phyloP scores from a whole-genome alignment of 2,329 filamentous ascomycete species.

The Teratosphaeria viscida region DNA sequence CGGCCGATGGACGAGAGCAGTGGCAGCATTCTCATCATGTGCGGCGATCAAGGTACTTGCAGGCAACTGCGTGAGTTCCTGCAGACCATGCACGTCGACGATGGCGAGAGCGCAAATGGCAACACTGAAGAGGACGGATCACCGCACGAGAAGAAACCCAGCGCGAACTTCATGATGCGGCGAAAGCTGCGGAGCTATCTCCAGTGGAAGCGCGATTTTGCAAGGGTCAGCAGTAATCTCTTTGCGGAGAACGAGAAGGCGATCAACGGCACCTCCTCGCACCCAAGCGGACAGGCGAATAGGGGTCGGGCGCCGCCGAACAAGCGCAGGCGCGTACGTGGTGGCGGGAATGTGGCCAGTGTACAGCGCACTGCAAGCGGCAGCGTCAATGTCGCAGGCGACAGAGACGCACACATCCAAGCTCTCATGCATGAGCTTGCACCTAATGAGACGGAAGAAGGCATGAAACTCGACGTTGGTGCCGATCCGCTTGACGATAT shows the following conservation, averaged over 20 bases:
- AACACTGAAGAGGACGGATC: constrained; percentile 35
- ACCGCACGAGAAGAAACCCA: constrained; percentile 48
- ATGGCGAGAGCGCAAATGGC: constrained; percentile 20
- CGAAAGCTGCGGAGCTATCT: constrained; percentile 78
- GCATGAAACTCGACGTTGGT: constrained; percentile 63
- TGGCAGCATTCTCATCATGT: constrained; percentile 93
- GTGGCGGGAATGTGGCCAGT: constrained; percentile 55
- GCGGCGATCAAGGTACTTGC: constrained; percentile 74
- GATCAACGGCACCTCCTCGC: constrained; percentile 51
- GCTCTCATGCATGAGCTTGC: constrained; percentile 73
- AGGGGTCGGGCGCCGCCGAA: constrained; percentile 62
- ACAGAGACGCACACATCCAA: constrained; percentile 72
- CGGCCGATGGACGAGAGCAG: constrained; percentile 70
- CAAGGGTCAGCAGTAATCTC: constrained; percentile 67
- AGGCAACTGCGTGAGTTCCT: constrained; percentile 84
- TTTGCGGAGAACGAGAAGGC: constrained; percentile 73
- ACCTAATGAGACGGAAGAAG: constrained; percentile 63
- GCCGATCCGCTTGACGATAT: constrained; percentile 77
- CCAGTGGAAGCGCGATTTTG: constrained; percentile 81
- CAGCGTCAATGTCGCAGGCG: constrained; percentile 66
- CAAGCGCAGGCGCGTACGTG: constrained; percentile 75
- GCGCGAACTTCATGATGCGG: constrained; percentile 81
- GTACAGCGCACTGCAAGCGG: constrained; percentile 59
- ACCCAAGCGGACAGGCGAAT: constrained; percentile 32
- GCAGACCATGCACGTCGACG: constrained; percentile 68